Evolutionary conservation across 2,329 filamentous ascomycete species (phyloP), one percentile per base, ranked within the genome.

Genomic region (Clarireedia monteithiana): DNA sequence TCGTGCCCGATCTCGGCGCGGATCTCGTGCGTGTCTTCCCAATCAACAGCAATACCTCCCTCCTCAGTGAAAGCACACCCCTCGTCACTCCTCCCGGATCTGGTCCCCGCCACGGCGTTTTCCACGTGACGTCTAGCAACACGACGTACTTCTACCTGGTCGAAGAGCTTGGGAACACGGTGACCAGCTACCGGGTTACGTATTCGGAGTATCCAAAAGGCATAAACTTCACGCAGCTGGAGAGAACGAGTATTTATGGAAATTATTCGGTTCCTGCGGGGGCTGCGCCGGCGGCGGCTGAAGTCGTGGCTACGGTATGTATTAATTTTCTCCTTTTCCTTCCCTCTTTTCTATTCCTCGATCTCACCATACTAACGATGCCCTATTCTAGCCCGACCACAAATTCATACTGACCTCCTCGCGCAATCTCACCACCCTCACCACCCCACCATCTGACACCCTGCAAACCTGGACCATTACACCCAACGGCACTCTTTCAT

Each of bases 401-500:
- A 79, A 77, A 38, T 88, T 83, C 72, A 67, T 91, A 51, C 75
- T 87, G 62, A 77, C 86, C 44, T 86, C 84, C 2, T 87, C 86
- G 60, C 84, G 88, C 59, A 79, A 80, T 66, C 85, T 86, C 66
- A 74, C 72, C 46, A 71, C 76, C 23, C 79, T 84, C 66, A 64
- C 64, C 14, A 73, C 80, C 55, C 70, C 74, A 56, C 66, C 75
- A 7, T 85, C 84, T 0, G 85, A 89, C 68, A 79, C 85, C 0
- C 71, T 91, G 53, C 77, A 85, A 58, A 82, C 75, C 57, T 89
- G 82, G 72, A 66, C 72, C 55, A 78, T 89, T 61, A 70, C 82
- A 62, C 57, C 65, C 1, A 60, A 67, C 14, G 76, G 76, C 14
- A 68, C 66, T 12, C 63, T 79, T 3, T 60, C 57, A 0, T 76